phyloP scores from a whole-genome alignment of 306 rosid species.

The Trifolium dubium region DNA sequence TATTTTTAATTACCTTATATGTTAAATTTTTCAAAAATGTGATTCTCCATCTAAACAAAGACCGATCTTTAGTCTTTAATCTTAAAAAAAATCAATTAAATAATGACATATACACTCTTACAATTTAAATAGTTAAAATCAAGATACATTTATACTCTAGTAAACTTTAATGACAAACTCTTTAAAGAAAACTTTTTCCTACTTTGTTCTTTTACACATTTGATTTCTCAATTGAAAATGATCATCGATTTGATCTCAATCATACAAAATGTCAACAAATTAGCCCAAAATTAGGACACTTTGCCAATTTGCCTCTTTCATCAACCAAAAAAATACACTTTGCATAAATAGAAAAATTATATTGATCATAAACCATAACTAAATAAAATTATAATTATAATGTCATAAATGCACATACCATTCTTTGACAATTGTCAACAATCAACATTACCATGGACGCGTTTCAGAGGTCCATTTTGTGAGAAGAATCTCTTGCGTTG shows the following conservation, averaged over 20 bases:
- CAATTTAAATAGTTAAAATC: no score
- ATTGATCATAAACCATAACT: background rate
- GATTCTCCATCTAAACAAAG: no score
- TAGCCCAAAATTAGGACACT: background rate
- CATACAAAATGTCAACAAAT: background rate
- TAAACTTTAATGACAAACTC: no score
- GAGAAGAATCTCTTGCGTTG: background rate
- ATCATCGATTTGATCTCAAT: background rate
- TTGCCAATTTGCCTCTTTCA: no score
- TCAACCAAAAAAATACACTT: background rate
- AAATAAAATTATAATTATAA: slow-evolving; percentile 6
- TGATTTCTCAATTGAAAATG: background rate
- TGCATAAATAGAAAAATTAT: background rate
- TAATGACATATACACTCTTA: no score
- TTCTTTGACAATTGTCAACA: background rate
- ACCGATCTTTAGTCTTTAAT: no score
- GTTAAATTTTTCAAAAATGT: no score
- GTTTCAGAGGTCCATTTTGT: background rate
- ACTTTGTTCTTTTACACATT: background rate
- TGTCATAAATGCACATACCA: background rate
- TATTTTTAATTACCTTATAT: no score
- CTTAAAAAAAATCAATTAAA: no score
- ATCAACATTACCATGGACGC: background rate
- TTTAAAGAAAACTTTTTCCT: no score
- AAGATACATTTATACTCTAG: no score